A percentile compares a stretch with the other conserved stretches of the same genome.
Conservation (phyloP, 805 yeast species). For the Teunomyces barrocoloradensis region DNA sequence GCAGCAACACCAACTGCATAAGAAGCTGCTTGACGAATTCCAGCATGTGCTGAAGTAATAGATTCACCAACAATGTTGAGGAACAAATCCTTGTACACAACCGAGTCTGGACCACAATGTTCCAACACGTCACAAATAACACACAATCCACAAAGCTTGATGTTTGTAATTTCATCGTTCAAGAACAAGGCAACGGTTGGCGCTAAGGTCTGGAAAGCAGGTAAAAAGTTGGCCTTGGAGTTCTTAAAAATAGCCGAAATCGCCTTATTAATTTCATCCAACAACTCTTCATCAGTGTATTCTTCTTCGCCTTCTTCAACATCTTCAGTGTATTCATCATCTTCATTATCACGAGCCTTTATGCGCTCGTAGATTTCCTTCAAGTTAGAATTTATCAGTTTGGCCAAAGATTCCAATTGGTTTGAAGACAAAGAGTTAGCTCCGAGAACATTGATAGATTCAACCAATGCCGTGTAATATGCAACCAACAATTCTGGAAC, state of each 20-base stretch:
- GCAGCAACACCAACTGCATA: constrained; percentile 85
- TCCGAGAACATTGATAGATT: constrained; percentile 67
- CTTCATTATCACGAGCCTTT: constrained; percentile 66
- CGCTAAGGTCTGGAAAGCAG: constrained; percentile 60
- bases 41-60: constrained; percentile 62
- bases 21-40: constrained; percentile 84
- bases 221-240: constrained; percentile 55
- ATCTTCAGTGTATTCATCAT: constrained; percentile 87
- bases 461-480: constrained; percentile 69
- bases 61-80: constrained; percentile 63
- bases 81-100: constrained; percentile 62
- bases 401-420: constrained; percentile 56
- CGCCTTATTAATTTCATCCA: constrained; percentile 81
- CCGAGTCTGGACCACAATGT: constrained; percentile 68
- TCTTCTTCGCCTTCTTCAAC: constrained; percentile 82
- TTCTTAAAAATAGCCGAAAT: constrained; percentile 68
- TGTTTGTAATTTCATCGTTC: constrained; percentile 62
- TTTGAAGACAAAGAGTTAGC: constrained; percentile 52
- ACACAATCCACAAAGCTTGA: constrained; percentile 75
- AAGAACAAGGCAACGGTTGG: constrained; percentile 63
- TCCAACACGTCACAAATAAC: constrained; percentile 80
- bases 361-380: constrained; percentile 69
- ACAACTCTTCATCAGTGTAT: constrained; percentile 82
- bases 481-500: constrained; percentile 78
- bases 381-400: constrained; percentile 58